These are phyloP conservation scores for Actinomucor elegans DNA, from an alignment of 371 early-diverging fungal genomes.

Conservation along the genomic window DNA sequence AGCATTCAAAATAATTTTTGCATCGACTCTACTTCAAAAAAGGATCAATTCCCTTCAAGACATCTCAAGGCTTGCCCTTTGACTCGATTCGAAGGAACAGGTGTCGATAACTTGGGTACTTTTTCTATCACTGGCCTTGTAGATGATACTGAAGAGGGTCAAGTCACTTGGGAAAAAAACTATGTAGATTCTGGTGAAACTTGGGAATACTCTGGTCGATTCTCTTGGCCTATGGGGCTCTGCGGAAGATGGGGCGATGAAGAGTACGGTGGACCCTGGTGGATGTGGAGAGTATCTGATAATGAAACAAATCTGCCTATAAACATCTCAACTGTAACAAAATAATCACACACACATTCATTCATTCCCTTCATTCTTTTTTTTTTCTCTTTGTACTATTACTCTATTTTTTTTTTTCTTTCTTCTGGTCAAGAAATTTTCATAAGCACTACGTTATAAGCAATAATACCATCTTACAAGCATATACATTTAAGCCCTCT, in stretches of 20 bases:
- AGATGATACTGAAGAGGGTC: conserved; percentile 50
- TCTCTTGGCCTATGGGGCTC: conserved; percentile 43
- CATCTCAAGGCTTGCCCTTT: conserved; percentile 40
- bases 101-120: conserved; percentile 38
- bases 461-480: no score
- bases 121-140: conserved; percentile 45
- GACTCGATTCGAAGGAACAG: conserved; percentile 48
- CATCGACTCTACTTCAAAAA: neutral
- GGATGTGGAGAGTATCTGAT: conserved; percentile 44
- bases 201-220: conserved; percentile 51
- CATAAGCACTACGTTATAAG: no score
- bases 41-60: conserved; percentile 24
- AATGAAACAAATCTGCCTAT: neutral
- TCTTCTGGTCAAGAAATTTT: conserved; percentile 8
- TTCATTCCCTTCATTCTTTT: neutral
- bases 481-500: no score
- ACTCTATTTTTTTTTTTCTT: no score
- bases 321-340: neutral
- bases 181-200: conserved; percentile 45
- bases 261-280: conserved; percentile 53
- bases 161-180: conserved; percentile 48
- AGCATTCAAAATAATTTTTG: neutral
- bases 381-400: neutral
- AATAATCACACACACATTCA: neutral
- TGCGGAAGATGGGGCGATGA: conserved; percentile 53